phyloP scores from a whole-genome alignment of 1,139 yeast genomes.

The Lodderomyces theae region DNA sequence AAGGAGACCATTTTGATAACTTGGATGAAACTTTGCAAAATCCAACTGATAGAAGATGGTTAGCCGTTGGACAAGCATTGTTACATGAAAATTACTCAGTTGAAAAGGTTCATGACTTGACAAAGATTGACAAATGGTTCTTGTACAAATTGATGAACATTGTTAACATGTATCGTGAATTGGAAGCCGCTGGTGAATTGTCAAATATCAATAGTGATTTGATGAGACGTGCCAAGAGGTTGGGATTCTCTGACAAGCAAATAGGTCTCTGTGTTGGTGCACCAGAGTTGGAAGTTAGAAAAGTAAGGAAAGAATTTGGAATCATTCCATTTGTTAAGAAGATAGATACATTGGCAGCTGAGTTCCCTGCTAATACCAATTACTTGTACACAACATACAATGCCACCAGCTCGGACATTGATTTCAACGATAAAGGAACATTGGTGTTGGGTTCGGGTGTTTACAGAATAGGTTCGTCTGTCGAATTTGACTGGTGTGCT shows the following conservation, averaged over 20 bases:
- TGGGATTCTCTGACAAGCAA: slow-evolving; percentile 95
- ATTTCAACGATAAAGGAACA: slow-evolving; percentile 85
- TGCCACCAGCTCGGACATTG: slow-evolving; percentile 81
- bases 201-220: slow-evolving; percentile 41
- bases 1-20: slow-evolving; percentile 41
- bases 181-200: slow-evolving; percentile 56
- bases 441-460: slow-evolving; percentile 98
- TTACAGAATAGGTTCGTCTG: slow-evolving; percentile 97
- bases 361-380: slow-evolving; percentile 96
- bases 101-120: slow-evolving; percentile 83
- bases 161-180: slow-evolving; percentile 63
- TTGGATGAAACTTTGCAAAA: slow-evolving; percentile 77
- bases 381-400: slow-evolving; percentile 95
- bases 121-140: slow-evolving; percentile 96
- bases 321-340: slow-evolving; percentile 92
- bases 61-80: slow-evolving; percentile 93
- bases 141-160: slow-evolving; percentile 76
- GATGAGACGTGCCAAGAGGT: slow-evolving; percentile 77
- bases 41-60: slow-evolving; percentile 97
- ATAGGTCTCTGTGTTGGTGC: slow-evolving; percentile 88
- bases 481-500: slow-evolving; percentile 99
- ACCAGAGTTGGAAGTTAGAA: slow-evolving; percentile 89
- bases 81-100: slow-evolving; percentile 82
- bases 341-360: slow-evolving; percentile 97
- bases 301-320: slow-evolving; percentile 70